phyloP scores from a whole-genome alignment of 2,329 filamentous ascomycete species.

The Pseudogymnoascus sp. region DNA sequence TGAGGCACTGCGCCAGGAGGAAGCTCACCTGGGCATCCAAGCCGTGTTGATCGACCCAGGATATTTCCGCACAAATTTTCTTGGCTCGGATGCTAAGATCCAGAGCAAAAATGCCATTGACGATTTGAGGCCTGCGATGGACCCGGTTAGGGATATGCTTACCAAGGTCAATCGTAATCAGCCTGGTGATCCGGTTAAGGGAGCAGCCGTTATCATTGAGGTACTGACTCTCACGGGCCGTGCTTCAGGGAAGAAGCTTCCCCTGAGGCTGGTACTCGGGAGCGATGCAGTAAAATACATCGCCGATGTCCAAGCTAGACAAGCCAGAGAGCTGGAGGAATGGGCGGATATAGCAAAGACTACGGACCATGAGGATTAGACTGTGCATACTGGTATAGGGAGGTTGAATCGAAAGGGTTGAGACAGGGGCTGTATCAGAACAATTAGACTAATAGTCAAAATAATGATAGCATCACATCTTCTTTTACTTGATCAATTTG shows the following conservation, averaged over 20 bases:
- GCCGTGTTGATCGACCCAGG: conserved; percentile 41
- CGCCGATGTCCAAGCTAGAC: conserved; percentile 19
- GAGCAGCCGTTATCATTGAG: conserved; percentile 31
- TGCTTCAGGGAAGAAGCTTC: conserved; percentile 24
- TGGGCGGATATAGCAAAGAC: conserved; percentile 17
- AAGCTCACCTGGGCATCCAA: conserved; percentile 35
- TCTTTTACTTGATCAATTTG: not conserved
- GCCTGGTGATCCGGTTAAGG: conserved; percentile 31
- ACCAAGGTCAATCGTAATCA: conserved; percentile 28
- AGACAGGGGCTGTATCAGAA: not conserved
- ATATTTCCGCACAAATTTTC: conserved; percentile 41
- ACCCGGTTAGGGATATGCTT: conserved; percentile 16
- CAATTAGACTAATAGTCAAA: not conserved
- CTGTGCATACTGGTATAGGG: not conserved
- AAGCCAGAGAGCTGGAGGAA: conserved; percentile 13
- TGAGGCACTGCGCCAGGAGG: conserved; percentile 35
- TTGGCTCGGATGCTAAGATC: conserved; percentile 17
- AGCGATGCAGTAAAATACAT: conserved; percentile 28
- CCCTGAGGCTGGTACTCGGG: conserved; percentile 28
- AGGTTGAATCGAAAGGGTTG: not conserved
- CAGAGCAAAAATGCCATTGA: conserved; percentile 8
- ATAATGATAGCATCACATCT: not conserved
- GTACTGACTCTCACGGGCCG: conserved; percentile 27
- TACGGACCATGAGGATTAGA: conserved; percentile 15
- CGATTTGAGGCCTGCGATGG: conserved; percentile 6